phyloP scores from a whole-genome alignment of 2,329 filamentous ascomycete species.

The Pseudogymnoascus sp. region DNA sequence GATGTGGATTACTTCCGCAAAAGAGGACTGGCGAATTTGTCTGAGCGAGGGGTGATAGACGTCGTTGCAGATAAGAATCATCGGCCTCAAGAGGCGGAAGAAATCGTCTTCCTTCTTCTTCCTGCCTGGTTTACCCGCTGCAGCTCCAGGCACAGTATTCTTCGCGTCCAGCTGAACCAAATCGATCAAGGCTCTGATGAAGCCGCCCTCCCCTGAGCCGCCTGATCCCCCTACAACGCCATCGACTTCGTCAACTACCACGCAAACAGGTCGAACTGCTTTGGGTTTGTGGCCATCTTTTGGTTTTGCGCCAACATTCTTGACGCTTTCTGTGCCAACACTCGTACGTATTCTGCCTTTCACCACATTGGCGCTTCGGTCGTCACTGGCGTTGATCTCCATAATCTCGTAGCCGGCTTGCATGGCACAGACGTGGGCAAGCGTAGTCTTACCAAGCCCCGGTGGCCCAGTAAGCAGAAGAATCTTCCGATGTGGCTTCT shows the following conservation, averaged over 20 bases:
- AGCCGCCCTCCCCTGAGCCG: slow-evolving; percentile 78
- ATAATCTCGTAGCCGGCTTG: slow-evolving; percentile 95
- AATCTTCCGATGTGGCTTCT: slow-evolving; percentile 78
- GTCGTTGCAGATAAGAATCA: slow-evolving; percentile 96
- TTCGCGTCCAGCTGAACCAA: slow-evolving; percentile 79
- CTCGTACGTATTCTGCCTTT: slow-evolving; percentile 86
- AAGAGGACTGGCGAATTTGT: slow-evolving; percentile 72
- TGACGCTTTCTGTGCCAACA: slow-evolving; percentile 90
- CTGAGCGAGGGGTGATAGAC: slow-evolving; percentile 86
- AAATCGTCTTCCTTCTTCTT: slow-evolving; percentile 67
- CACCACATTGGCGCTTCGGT: slow-evolving; percentile 82
- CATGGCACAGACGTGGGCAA: slow-evolving; percentile 90
- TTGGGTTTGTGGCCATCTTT: slow-evolving; percentile 52
- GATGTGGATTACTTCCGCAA: slow-evolving; percentile 87
- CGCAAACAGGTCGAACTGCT: slow-evolving; percentile 78
- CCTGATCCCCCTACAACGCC: slow-evolving; percentile 80
- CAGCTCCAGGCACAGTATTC: slow-evolving; percentile 44
- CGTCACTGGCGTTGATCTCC: slow-evolving; percentile 97
- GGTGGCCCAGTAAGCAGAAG: slow-evolving; percentile 85
- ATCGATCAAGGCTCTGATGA: slow-evolving; percentile 91
- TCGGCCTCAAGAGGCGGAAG: slow-evolving; percentile 77
- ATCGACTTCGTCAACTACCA: slow-evolving; percentile 94
- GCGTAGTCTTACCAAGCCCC: slow-evolving; percentile 88
- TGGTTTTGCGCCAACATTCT: slow-evolving; percentile 53
- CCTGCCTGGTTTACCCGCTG: slow-evolving; percentile 24